Percentiles rank a stretch among this genome's conserved stretches.
These are phyloP conservation scores for Nakazawaea holstii DNA, from an alignment of 805 yeast genomes.

Conservation along the genomic window DNA sequence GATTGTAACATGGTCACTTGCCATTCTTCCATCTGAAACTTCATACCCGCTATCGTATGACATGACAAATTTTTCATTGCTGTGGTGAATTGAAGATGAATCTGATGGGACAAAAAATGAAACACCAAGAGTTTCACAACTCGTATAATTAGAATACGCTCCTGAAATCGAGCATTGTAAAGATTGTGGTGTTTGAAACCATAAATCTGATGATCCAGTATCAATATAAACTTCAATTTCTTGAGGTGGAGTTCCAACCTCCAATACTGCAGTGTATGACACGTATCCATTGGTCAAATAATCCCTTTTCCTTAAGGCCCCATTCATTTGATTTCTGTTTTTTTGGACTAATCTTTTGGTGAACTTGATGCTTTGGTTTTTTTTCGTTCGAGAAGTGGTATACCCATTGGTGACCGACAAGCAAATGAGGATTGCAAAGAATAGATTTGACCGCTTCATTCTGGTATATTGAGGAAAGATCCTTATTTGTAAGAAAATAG, in stretches of 20 bases:
- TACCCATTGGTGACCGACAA: too few relatives aligned
- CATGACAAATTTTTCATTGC: neutral
- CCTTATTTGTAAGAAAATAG: too few relatives aligned
- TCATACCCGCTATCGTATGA: slow-evolving; percentile 5
- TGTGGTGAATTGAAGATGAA: neutral
- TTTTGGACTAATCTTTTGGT: neutral
- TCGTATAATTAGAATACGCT: slow-evolving; percentile 11
- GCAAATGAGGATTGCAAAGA: too few relatives aligned
- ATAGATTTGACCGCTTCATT: too few relatives aligned
- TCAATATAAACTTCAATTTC: slow-evolving; percentile 21
- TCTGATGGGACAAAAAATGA: slow-evolving; percentile 1
- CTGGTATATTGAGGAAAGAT: too few relatives aligned
- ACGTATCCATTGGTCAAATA: slow-evolving; percentile 5
- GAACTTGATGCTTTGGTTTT: neutral
- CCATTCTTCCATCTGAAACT: slow-evolving; percentile 16
- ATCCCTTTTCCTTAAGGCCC: neutral
- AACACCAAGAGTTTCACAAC: slow-evolving; percentile 5
- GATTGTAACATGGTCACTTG: slow-evolving; percentile 14
- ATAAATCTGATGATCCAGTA: slow-evolving; percentile 25
- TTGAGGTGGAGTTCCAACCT: slow-evolving; percentile 23
- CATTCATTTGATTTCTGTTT: neutral
- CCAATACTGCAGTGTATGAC: slow-evolving; percentile 6
- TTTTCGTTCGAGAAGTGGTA: neutral
- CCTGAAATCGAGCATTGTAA: slow-evolving; percentile 9
- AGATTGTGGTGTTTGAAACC: slow-evolving; percentile 19